These are phyloP conservation scores for Punica granatum DNA, from an alignment of 345 rosid genomes.

Conservation along the genomic window DNA sequence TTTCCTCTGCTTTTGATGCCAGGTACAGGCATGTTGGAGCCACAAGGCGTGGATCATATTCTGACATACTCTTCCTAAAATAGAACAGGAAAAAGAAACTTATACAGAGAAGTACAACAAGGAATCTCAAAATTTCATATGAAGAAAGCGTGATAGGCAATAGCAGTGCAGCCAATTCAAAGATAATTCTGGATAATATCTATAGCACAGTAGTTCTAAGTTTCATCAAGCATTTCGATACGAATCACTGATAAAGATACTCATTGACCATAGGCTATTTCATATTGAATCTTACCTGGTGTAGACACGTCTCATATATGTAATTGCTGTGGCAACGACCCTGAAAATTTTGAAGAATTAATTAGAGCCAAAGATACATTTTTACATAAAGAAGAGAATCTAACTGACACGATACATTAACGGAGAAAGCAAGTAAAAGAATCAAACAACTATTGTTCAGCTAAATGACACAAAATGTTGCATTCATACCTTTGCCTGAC, in stretches of 20 bases:
- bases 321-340: slow-evolving; percentile 85
- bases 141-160: background rate
- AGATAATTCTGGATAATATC: background rate
- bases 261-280: background rate
- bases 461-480: background rate
- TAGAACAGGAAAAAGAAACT: slow-evolving; percentile 8
- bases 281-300: slow-evolving; percentile 40
- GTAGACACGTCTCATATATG: slow-evolving; percentile 95
- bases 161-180: background rate
- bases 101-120: slow-evolving; percentile 1
- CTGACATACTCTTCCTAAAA: slow-evolving; percentile 80
- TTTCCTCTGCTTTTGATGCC: slow-evolving; percentile 98
- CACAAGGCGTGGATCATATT: slow-evolving; percentile 89
- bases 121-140: slow-evolving; percentile 2
- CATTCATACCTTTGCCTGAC: slow-evolving; percentile 84
- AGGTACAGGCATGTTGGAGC: slow-evolving; percentile 94
- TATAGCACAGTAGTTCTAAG: background rate
- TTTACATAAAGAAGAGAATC: background rate
- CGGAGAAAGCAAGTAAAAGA: background rate
- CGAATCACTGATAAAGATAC: background rate
- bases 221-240: background rate
- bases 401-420: too few species aligned
- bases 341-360: slow-evolving; percentile 35
- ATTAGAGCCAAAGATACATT: background rate
- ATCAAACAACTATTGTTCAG: background rate